Conservation (phyloP, 2,329 filamentous ascomycete genomes). For the Diaporthe eres region DNA sequence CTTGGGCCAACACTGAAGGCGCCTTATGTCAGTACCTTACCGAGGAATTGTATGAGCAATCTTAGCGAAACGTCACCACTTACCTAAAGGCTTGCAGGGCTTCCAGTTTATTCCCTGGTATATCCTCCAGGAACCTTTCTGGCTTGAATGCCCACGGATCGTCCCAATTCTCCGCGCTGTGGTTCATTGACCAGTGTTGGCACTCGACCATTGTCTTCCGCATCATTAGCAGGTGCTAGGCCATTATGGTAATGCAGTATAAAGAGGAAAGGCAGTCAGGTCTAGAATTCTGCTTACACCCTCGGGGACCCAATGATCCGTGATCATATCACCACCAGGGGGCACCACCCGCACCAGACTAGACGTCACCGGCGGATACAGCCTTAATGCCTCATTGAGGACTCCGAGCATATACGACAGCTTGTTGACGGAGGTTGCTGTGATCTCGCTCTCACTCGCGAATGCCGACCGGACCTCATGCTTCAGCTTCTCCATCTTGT, state of each 20-base stretch:
- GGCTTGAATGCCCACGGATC: conserved; percentile 52
- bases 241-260: neutral
- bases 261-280: neutral
- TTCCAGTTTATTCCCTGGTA: conserved; percentile 34
- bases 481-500: conserved; percentile 47
- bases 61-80: neutral
- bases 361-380: conserved; percentile 51
- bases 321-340: conserved; percentile 33
- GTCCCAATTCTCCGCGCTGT: conserved; percentile 49
- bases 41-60: too few relatives aligned
- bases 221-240: neutral
- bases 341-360: conserved; percentile 33
- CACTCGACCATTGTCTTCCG: conserved; percentile 50
- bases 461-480: conserved; percentile 54
- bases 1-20: conserved; percentile 50
- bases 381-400: conserved; percentile 56
- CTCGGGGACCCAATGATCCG: conserved; percentile 36
- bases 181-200: conserved; percentile 50
- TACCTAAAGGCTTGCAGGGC: conserved; percentile 41
- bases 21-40: neutral
- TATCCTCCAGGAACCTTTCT: conserved; percentile 50
- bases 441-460: conserved; percentile 51
- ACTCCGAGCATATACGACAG: conserved; percentile 54
- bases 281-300: conserved; percentile 13
- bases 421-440: conserved; percentile 45